Percentiles rank a stretch among this genome's conserved stretches.
These are phyloP conservation scores for Fusarium gaditjirri DNA, from an alignment of 2,329 filamentous ascomycete species.

Conservation along the genomic window DNA sequence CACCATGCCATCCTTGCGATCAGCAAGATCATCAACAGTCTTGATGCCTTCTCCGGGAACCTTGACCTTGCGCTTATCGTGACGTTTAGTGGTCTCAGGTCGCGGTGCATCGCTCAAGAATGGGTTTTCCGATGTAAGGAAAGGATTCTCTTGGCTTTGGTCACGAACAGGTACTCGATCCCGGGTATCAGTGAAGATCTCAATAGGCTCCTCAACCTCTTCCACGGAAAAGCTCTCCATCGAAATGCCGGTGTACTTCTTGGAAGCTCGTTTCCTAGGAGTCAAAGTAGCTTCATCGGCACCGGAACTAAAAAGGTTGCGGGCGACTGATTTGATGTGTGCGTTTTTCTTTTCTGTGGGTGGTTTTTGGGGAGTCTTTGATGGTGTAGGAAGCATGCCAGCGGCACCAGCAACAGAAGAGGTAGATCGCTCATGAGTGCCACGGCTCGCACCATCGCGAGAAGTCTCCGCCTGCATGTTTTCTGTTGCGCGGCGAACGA, in stretches of 20 bases:
- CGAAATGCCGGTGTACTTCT: slow-evolving; percentile 65
- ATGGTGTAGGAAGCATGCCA: slow-evolving; percentile 79
- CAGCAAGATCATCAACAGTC: slow-evolving; percentile 70
- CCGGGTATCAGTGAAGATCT: slow-evolving; percentile 82
- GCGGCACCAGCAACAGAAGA: slow-evolving; percentile 49
- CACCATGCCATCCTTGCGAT: slow-evolving; percentile 77
- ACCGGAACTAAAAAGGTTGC: slow-evolving; percentile 70
- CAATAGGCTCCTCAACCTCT: slow-evolving; percentile 68
- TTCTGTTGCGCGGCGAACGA: slow-evolving; percentile 59
- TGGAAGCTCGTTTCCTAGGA: slow-evolving; percentile 67
- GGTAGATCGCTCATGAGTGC: slow-evolving; percentile 47
- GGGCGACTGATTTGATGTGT: slow-evolving; percentile 65
- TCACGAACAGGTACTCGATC: slow-evolving; percentile 79
- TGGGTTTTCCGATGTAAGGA: slow-evolving; percentile 75
- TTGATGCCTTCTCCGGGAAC: slow-evolving; percentile 68
- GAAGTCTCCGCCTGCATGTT: slow-evolving; percentile 57
- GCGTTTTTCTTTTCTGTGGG: slow-evolving; percentile 61
- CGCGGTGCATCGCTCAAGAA: slow-evolving; percentile 67
- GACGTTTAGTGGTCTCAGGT: slow-evolving; percentile 57
- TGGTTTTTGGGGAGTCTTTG: slow-evolving; percentile 79
- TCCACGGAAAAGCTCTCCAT: slow-evolving; percentile 69
- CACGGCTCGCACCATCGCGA: slow-evolving; percentile 56
- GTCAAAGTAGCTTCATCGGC: slow-evolving; percentile 69
- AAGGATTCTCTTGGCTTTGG: slow-evolving; percentile 75
- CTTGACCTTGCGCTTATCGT: slow-evolving; percentile 65